Evolutionary conservation across 1,284 basidiomycete species (phyloP), one percentile per base, ranked within the genome.

Genomic region (Agroathelia rolfsii): DNA sequence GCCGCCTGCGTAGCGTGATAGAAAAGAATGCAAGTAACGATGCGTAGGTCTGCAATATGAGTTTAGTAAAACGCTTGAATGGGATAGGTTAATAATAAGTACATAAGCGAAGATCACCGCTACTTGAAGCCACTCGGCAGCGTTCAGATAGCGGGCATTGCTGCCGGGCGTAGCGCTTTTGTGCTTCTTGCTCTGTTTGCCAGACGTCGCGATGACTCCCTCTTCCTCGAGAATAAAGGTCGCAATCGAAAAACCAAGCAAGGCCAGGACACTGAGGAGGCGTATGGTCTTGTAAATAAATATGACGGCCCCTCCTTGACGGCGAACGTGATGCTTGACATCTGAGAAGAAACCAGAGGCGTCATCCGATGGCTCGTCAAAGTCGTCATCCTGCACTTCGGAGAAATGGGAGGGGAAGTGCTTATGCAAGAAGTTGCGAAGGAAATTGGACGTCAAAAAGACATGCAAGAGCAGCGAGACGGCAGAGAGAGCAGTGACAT

Each of bases 161-260:
- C 28, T 22, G 11, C n/a, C 22, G 4, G 18, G 12, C 26, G 14
- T 35, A 11, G 16, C 23, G 18, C 33, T 25, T 18, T 39, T 35
- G 24, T 34, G 38, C 17, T 36, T 34, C 24, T 24, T 37, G 38
- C 29, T 44, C 42, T 24, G 29, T 36, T 24, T 29, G 35, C 15
- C 28, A 26, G 19, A 31, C 31, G 12, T 37, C 29, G 3, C 34
- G n/a, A 7, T 34, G 12, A 24, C 18, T 23, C 14, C 23, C 37
- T 37, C 19, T 23, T 47, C 43, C 25, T 51, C 47, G 9, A 51
- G 23, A 10, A 56, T 34, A 9, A 59, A 35, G 13, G 55, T 47
- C 3, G 51, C 47, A 20, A 61, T 43, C 7, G 58, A 58, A 6
- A 66, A 37, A 11, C 47, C 54, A 6, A 64, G 46, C n/a, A 68